Percentiles rank a stretch among this genome's conserved stretches.
Evolutionary conservation across 345 rosid species (phyloP).

Genomic region (Citrus glauca): DNA sequence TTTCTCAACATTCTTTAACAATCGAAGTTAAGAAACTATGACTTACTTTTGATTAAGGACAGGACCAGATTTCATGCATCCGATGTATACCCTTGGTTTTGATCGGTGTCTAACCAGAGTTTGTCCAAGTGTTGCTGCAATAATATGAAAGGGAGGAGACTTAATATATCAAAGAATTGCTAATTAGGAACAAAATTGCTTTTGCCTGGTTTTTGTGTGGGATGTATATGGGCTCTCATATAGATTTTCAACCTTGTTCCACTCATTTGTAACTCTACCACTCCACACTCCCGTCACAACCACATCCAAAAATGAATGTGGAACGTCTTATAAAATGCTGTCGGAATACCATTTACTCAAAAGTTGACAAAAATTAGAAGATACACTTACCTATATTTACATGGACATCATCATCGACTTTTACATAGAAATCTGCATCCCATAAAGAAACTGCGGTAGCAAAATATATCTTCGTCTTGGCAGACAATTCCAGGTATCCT

Average conservation of each 20-base stretch:
- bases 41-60: constrained; percentile 85
- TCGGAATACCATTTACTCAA: background rate
- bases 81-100: constrained; percentile 74
- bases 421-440: constrained; percentile 97
- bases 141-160: constrained; percentile 11
- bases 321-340: background rate
- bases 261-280: background rate
- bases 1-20: background rate
- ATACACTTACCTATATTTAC: constrained; percentile 72
- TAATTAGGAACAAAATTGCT: constrained; percentile 3
- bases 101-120: constrained; percentile 76
- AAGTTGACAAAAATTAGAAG: background rate
- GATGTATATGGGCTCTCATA: background rate
- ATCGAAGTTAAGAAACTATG: constrained; percentile 5
- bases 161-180: background rate
- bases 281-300: background rate
- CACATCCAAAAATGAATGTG: background rate
- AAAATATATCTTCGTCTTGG: constrained; percentile 91
- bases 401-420: constrained; percentile 98
- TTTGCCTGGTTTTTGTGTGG: background rate
- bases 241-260: background rate
- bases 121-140: constrained; percentile 89
- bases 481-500: constrained; percentile 96
- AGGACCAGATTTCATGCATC: constrained; percentile 99
- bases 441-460: constrained; percentile 81